A percentile compares a stretch with the other conserved stretches of the same genome.
Conservation (phyloP, 2,329 filamentous ascomycete genomes). For the Cladosporium cucumerinum region DNA sequence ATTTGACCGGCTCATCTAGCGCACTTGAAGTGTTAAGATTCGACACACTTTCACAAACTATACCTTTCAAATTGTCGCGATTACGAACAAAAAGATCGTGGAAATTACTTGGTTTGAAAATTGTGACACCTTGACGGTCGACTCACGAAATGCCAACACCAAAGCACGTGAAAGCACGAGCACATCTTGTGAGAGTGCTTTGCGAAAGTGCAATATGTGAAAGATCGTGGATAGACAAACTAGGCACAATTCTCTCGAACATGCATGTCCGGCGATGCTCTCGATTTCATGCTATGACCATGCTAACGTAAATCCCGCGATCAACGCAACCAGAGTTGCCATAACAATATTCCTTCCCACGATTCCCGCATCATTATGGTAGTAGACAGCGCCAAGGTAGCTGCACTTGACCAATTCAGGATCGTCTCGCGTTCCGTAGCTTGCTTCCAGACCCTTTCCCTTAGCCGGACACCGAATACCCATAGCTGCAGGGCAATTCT, state of each 20-base stretch:
- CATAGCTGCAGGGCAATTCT: slow-evolving; percentile 75
- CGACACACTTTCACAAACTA: neutral
- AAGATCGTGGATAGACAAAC: neutral
- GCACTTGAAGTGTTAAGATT: neutral
- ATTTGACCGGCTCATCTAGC: neutral
- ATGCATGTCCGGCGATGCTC: neutral
- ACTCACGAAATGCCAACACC: neutral
- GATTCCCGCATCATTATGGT: slow-evolving; percentile 26
- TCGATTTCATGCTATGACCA: neutral
- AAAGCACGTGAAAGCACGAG: neutral
- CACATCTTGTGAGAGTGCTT: neutral
- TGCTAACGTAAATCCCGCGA: neutral
- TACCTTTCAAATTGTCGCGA: neutral
- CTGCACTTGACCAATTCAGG: slow-evolving; percentile 33
- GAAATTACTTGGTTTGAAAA: neutral
- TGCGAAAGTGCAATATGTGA: neutral
- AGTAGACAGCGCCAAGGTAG: slow-evolving; percentile 37
- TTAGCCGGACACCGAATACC: slow-evolving; percentile 69
- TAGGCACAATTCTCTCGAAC: neutral
- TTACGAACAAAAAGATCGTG: neutral
- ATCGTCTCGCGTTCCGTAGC: slow-evolving; percentile 45
- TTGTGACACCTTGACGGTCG: neutral
- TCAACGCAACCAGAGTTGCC: neutral
- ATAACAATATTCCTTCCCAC: neutral
- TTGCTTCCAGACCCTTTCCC: slow-evolving; percentile 46